phyloP scores from a whole-genome alignment of 139 green algal genomes.

The Haematococcus sp. region DNA sequence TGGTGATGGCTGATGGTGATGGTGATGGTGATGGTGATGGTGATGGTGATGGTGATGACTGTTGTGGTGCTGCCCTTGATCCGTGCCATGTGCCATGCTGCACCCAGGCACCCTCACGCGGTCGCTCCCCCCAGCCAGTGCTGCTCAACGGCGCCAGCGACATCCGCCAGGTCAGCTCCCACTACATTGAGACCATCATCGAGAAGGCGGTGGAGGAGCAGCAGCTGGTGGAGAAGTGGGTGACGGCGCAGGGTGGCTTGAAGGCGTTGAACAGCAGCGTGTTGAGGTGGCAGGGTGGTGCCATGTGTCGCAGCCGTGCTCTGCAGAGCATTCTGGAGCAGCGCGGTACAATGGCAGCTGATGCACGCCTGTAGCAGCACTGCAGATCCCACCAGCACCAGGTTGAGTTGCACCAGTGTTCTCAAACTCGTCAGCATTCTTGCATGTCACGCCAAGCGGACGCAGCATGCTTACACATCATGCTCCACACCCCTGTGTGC shows the following conservation, averaged over 20 bases:
- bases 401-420: too few relatives aligned
- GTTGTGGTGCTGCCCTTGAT: not conserved
- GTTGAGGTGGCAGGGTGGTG: not conserved
- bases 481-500: too few relatives aligned
- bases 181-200: conserved; percentile 19
- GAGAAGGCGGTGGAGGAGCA: conserved; percentile 21
- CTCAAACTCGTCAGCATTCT: too few relatives aligned
- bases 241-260: not conserved
- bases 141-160: not conserved
- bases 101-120: not conserved
- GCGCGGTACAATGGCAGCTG: not conserved
- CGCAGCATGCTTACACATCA: too few relatives aligned
- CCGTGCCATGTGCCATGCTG: not conserved
- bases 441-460: too few relatives aligned
- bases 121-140: not conserved
- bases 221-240: conserved; percentile 14
- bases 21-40: too few relatives aligned
- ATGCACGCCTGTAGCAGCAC: too few relatives aligned
- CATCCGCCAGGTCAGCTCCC: conserved; percentile 9
- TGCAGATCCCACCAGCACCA: too few relatives aligned
- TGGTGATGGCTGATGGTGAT: too few relatives aligned
- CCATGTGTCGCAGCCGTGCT: not conserved
- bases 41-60: too few relatives aligned
- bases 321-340: not conserved
- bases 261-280: not conserved